Conservation (phyloP, 495 filamentous ascomycete genomes). For the Wilcoxina mikolae region DNA sequence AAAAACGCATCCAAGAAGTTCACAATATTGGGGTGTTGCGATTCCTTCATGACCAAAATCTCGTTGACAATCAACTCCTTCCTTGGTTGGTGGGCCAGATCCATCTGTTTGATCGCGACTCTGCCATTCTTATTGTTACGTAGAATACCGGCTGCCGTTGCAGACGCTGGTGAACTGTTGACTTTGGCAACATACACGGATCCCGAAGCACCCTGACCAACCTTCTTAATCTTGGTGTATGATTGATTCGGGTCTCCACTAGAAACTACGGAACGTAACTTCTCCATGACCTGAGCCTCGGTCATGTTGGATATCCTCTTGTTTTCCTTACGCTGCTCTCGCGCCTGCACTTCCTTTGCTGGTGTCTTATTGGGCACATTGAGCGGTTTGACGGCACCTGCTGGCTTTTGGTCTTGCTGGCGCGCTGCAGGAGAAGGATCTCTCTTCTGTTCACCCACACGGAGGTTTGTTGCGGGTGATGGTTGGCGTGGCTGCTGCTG, state of each 20-base stretch:
- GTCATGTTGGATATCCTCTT: conserved; percentile 95
- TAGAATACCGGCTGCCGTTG: conserved; percentile 26
- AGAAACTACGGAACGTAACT: conserved; percentile 79
- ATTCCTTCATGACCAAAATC: conserved; percentile 99
- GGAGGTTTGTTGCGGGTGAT: conserved; percentile 26
- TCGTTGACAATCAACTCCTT: conserved; percentile 99
- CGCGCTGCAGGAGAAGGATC: conserved; percentile 21
- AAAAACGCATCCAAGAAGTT: conserved; percentile 97
- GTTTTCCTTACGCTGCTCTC: conserved; percentile 57
- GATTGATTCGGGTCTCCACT: conserved; percentile 80
- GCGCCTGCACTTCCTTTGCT: conserved; percentile 28
- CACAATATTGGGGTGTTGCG: conserved; percentile 84
- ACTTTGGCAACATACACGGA: conserved; percentile 96
- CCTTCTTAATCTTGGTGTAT: conserved; percentile 98
- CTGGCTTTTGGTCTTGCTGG: conserved; percentile 4
- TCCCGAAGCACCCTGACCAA: conserved; percentile 92
- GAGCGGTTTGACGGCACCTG: conserved; percentile 59
- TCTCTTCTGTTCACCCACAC: conserved; percentile 15
- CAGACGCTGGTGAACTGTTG: conserved; percentile 35
- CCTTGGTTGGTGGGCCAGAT: conserved; percentile 85
- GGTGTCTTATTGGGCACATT: conserved; percentile 70
- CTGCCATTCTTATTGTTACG: conserved; percentile 33
- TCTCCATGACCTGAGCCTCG: conserved; percentile 91
- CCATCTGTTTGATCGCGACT: conserved; percentile 99
- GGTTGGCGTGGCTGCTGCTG: conserved; percentile 32